Conservation (phyloP, 257 asterid genomes). For the Solanum clarkiae region DNA sequence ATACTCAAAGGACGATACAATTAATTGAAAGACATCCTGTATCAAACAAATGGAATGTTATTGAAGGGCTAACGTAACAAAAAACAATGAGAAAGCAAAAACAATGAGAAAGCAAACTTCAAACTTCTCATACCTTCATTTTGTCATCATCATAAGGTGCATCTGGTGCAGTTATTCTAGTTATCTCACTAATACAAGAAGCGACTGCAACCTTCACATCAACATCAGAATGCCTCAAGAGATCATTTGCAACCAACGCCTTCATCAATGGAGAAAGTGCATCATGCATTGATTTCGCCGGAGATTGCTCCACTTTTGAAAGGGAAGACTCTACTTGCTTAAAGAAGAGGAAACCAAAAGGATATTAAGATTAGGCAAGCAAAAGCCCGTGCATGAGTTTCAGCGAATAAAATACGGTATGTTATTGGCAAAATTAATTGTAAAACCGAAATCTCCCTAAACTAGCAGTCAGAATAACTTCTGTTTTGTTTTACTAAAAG, state of each 20-base stretch:
- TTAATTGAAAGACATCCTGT: conserved; percentile 82
- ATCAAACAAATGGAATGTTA: conserved; percentile 15
- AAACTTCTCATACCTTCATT: conserved; percentile 57
- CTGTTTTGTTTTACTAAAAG: neutral
- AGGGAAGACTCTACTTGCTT: conserved; percentile 54
- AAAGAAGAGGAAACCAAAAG: neutral
- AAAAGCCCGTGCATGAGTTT: neutral
- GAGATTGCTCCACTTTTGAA: conserved; percentile 93
- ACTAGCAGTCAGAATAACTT: neutral
- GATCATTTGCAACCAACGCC: conserved; percentile 49
- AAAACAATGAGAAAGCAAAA: neutral
- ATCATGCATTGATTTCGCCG: conserved; percentile 53
- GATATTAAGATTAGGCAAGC: neutral
- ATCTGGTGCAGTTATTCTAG: conserved; percentile 96
- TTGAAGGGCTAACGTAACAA: neutral
- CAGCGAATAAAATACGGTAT: neutral
- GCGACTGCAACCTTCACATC: conserved; percentile 90
- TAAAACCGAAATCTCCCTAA: neutral
- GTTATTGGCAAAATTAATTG: neutral
- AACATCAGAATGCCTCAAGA: conserved; percentile 59
- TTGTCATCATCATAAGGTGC: conserved; percentile 92
- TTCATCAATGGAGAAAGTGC: conserved; percentile 59
- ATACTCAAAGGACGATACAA: conserved; percentile 78
- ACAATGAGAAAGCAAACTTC: neutral
- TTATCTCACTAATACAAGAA: conserved; percentile 92